phyloP scores from a whole-genome alignment of 2,329 filamentous ascomycete genomes.

The Paecilomyces sp. region DNA sequence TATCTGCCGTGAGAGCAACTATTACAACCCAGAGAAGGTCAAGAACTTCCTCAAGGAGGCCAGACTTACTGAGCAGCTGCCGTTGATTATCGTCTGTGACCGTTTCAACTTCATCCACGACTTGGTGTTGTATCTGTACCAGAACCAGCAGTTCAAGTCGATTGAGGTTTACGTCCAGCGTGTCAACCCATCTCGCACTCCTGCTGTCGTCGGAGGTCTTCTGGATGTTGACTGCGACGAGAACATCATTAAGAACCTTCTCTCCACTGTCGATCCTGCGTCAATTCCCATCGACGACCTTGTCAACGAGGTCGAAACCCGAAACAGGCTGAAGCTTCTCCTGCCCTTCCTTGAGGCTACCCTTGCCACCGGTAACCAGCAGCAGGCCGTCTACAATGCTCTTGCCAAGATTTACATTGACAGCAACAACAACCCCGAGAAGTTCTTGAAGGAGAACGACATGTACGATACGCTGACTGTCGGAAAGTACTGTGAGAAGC shows the following conservation, averaged over 20 bases:
- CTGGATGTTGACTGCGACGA: slow-evolving; percentile 97
- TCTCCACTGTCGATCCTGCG: slow-evolving; percentile 74
- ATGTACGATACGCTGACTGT: slow-evolving; percentile 88
- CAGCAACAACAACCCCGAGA: slow-evolving; percentile 95
- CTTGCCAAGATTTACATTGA: slow-evolving; percentile 99
- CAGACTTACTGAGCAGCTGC: slow-evolving; percentile 81
- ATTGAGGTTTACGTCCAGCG: slow-evolving; percentile 98
- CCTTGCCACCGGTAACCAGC: slow-evolving; percentile 80
- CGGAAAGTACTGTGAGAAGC: slow-evolving; percentile 98
- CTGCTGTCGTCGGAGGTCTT: slow-evolving; percentile 85
- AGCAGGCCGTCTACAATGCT: slow-evolving; percentile 94
- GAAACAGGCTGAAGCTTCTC: slow-evolving; percentile 91
- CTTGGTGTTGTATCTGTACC: slow-evolving; percentile 91
- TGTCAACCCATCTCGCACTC: slow-evolving; percentile 85
- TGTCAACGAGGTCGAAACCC: slow-evolving; percentile 86
- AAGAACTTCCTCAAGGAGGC: slow-evolving; percentile 99
- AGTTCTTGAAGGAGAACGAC: slow-evolving; percentile 95
- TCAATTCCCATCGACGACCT: slow-evolving; percentile 91
- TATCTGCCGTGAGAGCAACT: slow-evolving; percentile 88
- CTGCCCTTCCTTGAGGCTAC: slow-evolving; percentile 94
- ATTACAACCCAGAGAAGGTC: slow-evolving; percentile 87
- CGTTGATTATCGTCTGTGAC: slow-evolving; percentile 96
- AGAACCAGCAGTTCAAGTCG: slow-evolving; percentile 98
- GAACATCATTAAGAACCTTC: slow-evolving; percentile 85
- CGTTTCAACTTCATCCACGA: slow-evolving; percentile 99